These are phyloP conservation scores for Chytriomyces sp. DNA, from an alignment of 192 early-diverging fungal genomes.

Conservation along the genomic window DNA sequence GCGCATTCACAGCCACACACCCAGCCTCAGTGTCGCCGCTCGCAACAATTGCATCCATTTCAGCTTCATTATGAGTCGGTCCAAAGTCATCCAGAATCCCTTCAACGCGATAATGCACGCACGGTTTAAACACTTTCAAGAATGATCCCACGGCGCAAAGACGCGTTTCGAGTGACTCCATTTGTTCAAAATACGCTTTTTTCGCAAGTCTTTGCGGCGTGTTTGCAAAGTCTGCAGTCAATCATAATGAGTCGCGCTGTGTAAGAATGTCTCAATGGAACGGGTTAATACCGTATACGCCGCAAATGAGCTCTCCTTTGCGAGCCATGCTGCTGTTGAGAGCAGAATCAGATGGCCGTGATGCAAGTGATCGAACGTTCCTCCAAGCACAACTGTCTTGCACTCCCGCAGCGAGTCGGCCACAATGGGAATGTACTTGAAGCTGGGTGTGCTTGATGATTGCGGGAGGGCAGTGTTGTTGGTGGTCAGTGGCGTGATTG, in stretches of 20 bases:
- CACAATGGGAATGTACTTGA: not conserved
- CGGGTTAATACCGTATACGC: conserved; percentile 69
- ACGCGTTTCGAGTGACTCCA: conserved; percentile 71
- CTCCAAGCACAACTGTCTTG: conserved; percentile 76
- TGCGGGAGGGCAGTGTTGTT: not conserved
- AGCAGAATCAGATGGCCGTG: conserved; percentile 93
- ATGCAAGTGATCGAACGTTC: conserved; percentile 98
- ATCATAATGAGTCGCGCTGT: not conserved
- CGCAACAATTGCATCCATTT: conserved; percentile 80
- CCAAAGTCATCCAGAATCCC: conserved; percentile 85
- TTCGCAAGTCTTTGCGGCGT: conserved; percentile 63
- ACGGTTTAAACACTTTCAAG: conserved; percentile 55
- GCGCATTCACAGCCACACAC: conserved; percentile 71
- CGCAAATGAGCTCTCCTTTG: conserved; percentile 67
- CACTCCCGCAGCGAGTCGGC: conserved; percentile 30
- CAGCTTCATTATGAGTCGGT: conserved; percentile 75
- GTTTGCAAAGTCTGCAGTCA: conserved; percentile 7
- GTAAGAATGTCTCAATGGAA: conserved; percentile 1
- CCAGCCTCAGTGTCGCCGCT: conserved; percentile 81
- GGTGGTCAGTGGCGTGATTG: not conserved
- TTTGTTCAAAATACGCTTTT: conserved; percentile 71
- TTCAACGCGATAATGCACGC: conserved; percentile 59
- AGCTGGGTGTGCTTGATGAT: not conserved
- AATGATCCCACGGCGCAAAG: conserved; percentile 66
- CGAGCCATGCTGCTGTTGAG: conserved; percentile 75